phyloP scores from a whole-genome alignment of 1,284 basidiomycete genomes.

The Taiwanofungus camphoratus region DNA sequence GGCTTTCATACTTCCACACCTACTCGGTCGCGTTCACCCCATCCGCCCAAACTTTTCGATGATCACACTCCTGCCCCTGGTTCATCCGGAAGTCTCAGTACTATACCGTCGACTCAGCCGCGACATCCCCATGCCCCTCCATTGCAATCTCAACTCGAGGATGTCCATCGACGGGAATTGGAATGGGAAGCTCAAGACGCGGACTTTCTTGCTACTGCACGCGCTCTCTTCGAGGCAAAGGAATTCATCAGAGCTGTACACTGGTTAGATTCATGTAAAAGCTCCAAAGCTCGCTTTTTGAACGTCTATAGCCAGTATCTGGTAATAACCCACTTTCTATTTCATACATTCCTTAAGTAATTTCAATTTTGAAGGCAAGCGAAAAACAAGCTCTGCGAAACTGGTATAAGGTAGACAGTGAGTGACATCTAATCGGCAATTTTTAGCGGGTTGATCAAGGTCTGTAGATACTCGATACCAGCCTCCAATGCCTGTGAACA shows the following conservation, averaged over 20 bases:
- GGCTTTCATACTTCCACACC: slow-evolving; percentile 42
- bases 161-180: slow-evolving; percentile 31
- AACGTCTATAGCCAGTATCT: slow-evolving; percentile 80
- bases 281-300: slow-evolving; percentile 74
- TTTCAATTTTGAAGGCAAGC: slow-evolving; percentile 49
- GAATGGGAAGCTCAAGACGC: slow-evolving; percentile 57
- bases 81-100: not conserved
- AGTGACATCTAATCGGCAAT: slow-evolving; percentile 22
- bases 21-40: slow-evolving; percentile 38
- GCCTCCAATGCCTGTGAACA: slow-evolving; percentile 66
- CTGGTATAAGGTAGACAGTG: slow-evolving; percentile 72
- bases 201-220: slow-evolving; percentile 67
- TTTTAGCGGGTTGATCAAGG: not conserved
- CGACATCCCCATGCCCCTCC: slow-evolving; percentile 24
- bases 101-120: slow-evolving; percentile 10
- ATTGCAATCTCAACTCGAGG: slow-evolving; percentile 14
- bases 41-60: slow-evolving; percentile 30
- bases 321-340: slow-evolving; percentile 36
- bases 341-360: not conserved
- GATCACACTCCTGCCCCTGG: slow-evolving; percentile 30
- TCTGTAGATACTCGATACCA: slow-evolving; percentile 65
- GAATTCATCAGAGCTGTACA: slow-evolving; percentile 77
- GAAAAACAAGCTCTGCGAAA: slow-evolving; percentile 64
- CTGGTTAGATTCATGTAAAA: slow-evolving; percentile 56
- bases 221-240: slow-evolving; percentile 70